Evolutionary conservation across 2,329 filamentous ascomycete species (phyloP).

Genomic region (Aurifilum marmelostoma): DNA sequence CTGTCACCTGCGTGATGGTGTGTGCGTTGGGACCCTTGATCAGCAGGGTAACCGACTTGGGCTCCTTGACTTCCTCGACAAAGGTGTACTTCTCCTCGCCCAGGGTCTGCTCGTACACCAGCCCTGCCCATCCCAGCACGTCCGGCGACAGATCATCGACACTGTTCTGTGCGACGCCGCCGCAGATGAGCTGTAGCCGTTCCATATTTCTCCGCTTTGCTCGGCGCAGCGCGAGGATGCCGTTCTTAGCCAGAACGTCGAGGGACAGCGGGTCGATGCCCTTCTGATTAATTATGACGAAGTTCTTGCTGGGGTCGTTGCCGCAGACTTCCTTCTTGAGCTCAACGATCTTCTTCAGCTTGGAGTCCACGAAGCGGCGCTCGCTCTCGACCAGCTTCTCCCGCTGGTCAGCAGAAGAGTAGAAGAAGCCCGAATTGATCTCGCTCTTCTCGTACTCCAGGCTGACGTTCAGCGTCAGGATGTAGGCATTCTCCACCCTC

Average conservation of each 20-base stretch:
- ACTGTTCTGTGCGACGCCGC: slow-evolving; percentile 90
- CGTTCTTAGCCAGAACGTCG: slow-evolving; percentile 96
- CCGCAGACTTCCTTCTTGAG: slow-evolving; percentile 98
- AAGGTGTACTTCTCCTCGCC: slow-evolving; percentile 99
- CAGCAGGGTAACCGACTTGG: slow-evolving; percentile 94
- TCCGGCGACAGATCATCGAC: slow-evolving; percentile 90
- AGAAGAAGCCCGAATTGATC: slow-evolving; percentile 99
- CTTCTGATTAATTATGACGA: slow-evolving; percentile 99
- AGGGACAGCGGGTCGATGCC: slow-evolving; percentile 96
- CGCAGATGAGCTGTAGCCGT: slow-evolving; percentile 91
- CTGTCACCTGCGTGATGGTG: slow-evolving; percentile 95
- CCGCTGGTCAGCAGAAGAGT: slow-evolving; percentile 93
- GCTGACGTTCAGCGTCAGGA: slow-evolving; percentile 93
- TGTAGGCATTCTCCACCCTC: slow-evolving; percentile 91
- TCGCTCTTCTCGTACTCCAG: slow-evolving; percentile 99
- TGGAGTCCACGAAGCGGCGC: slow-evolving; percentile 92
- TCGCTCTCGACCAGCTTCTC: slow-evolving; percentile 99
- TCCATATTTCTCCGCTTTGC: slow-evolving; percentile 99
- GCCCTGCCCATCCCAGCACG: slow-evolving; percentile 90
- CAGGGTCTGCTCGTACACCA: slow-evolving; percentile 95
- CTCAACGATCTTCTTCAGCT: slow-evolving; percentile 96
- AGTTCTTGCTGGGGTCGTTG: slow-evolving; percentile 88
- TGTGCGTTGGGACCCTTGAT: slow-evolving; percentile 98
- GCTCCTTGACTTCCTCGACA: slow-evolving; percentile 96
- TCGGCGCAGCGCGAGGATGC: slow-evolving; percentile 89